Percentiles rank a stretch among this genome's conserved stretches.
Evolutionary conservation across 2,329 filamentous ascomycete genomes (phyloP).

Genomic region (Fusarium sp.): DNA sequence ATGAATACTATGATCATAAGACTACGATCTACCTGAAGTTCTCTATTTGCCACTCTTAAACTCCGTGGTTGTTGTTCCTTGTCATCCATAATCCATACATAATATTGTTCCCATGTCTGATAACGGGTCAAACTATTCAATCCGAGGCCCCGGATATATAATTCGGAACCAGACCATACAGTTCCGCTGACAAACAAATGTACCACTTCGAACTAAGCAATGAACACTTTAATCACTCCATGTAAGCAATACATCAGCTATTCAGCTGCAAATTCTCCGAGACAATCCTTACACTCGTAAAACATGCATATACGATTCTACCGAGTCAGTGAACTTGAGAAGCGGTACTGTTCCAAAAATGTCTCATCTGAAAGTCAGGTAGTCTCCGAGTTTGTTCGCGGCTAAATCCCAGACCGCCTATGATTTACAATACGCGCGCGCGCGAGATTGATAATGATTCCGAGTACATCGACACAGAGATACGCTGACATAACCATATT

Average conservation of each 20-base stretch:
- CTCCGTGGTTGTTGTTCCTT: no score
- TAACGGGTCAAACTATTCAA: no score
- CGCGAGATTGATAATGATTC: constrained; percentile 3
- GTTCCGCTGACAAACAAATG: background rate
- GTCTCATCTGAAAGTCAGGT: background rate
- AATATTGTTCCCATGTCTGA: background rate
- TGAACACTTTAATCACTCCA: background rate
- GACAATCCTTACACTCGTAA: background rate
- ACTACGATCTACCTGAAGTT: background rate
- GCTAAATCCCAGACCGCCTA: background rate
- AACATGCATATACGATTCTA: background rate
- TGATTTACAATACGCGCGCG: constrained; percentile 31
- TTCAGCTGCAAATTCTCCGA: background rate
- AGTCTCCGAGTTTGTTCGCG: background rate
- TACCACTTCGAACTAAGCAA: no score
- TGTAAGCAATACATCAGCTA: background rate
- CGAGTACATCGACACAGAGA: background rate
- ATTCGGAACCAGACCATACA: background rate
- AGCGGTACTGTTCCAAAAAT: background rate
- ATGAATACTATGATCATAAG: background rate
- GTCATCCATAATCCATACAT: background rate
- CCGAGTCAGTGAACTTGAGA: background rate
- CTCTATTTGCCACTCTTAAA: no score
- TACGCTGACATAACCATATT: constrained; percentile 14
- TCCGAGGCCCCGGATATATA: background rate